These are phyloP conservation scores for Tephrocybe sp. DNA, from an alignment of 768 basidiomycete species.

Conservation along the genomic window DNA sequence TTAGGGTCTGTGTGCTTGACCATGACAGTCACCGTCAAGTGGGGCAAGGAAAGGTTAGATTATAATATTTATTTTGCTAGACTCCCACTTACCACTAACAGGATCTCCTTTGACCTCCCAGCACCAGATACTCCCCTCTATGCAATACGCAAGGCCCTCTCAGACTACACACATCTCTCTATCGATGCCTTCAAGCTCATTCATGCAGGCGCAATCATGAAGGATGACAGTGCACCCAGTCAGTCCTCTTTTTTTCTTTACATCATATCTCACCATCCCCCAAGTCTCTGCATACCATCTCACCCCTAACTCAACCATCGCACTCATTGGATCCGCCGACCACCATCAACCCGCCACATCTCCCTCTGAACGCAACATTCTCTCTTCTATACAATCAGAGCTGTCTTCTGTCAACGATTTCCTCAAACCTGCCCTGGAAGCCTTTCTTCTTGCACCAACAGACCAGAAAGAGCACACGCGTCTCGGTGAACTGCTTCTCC, in stretches of 20 bases:
- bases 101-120: slow-evolving; percentile 48
- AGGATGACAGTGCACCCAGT: slow-evolving; percentile 72
- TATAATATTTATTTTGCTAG: background rate
- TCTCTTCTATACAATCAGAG: slow-evolving; percentile 55
- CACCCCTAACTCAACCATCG: slow-evolving; percentile 63
- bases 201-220: slow-evolving; percentile 88
- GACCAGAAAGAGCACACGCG: slow-evolving; percentile 44
- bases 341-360: slow-evolving; percentile 20
- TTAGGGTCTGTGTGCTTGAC: slow-evolving; percentile 8
- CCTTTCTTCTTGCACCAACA: slow-evolving; percentile 40
- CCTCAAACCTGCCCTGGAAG: slow-evolving; percentile 55
- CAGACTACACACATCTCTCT: slow-evolving; percentile 74
- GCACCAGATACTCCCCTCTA: slow-evolving; percentile 57
- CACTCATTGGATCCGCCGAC: slow-evolving; percentile 55
- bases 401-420: slow-evolving; percentile 47
- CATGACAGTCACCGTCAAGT: slow-evolving; percentile 46
- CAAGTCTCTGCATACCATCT: slow-evolving; percentile 76
- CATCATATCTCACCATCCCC: slow-evolving; percentile 12
- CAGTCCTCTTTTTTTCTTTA: slow-evolving; percentile 20
- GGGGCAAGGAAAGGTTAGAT: slow-evolving; percentile 35
- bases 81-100: slow-evolving; percentile 4
- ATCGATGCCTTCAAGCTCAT: slow-evolving; percentile 78
- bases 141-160: slow-evolving; percentile 56
- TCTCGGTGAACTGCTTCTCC: slow-evolving; percentile 80
- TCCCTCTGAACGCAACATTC: slow-evolving; percentile 47